phyloP scores from a whole-genome alignment of 23 red algal species.

The Cyanidium caldarium region DNA sequence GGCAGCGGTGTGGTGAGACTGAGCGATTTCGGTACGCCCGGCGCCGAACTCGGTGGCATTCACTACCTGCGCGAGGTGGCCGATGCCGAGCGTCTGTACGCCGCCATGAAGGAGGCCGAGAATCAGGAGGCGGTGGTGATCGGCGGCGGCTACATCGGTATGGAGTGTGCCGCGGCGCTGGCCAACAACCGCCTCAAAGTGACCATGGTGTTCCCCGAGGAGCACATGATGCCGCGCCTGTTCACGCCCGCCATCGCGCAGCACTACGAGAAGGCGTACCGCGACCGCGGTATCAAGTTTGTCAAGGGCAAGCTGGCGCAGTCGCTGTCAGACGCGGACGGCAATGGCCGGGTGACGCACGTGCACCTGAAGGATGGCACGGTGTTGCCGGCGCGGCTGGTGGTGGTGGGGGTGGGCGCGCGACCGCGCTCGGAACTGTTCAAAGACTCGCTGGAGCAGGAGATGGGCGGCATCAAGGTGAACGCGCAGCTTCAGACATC shows the following conservation, averaged over 20 bases:
- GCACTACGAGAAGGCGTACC: slow-evolving; percentile 73
- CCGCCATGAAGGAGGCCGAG: slow-evolving; percentile 11
- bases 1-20: slow-evolving; percentile 43
- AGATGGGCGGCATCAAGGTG: slow-evolving; percentile 69
- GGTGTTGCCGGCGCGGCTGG: slow-evolving; percentile 31
- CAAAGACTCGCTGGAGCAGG: slow-evolving; percentile 57
- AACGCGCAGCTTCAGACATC: slow-evolving; percentile 47
- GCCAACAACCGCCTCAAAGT: slow-evolving; percentile 33
- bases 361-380: slow-evolving; percentile 26
- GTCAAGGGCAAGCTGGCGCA: slow-evolving; percentile 46
- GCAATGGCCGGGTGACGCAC: slow-evolving; percentile 21
- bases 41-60: slow-evolving; percentile 59
- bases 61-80: slow-evolving; percentile 66
- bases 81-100: slow-evolving; percentile 48
- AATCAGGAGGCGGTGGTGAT: slow-evolving; percentile 41
- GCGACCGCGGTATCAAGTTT: slow-evolving; percentile 45
- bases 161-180: slow-evolving; percentile 82
- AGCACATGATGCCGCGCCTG: slow-evolving; percentile 76
- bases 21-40: slow-evolving; percentile 22
- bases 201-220: slow-evolving; percentile 86
- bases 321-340: slow-evolving; percentile 47
- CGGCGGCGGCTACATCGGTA: slow-evolving; percentile 98
- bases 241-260: slow-evolving; percentile 74
- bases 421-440: slow-evolving; percentile 35
- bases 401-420: slow-evolving; percentile 89